Evolutionary conservation across 2,329 filamentous ascomycete genomes (phyloP).

Genomic region (Aspergillus proliferans): DNA sequence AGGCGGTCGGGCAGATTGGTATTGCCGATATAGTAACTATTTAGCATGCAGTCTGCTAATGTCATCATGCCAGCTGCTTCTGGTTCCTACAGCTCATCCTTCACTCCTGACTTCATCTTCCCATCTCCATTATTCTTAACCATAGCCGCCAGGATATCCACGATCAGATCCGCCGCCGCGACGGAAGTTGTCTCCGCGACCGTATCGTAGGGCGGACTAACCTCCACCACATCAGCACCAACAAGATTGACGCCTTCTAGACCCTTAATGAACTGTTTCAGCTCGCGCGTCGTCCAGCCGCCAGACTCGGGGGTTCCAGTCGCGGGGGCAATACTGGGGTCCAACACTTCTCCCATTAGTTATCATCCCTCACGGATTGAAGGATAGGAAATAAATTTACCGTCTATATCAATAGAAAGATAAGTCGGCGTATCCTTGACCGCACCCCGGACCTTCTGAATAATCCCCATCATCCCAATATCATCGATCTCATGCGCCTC

Average conservation of each 20-base stretch:
- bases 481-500: constrained; percentile 22
- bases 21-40: constrained; percentile 9
- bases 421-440: constrained; percentile 21
- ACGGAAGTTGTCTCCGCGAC: constrained; percentile 35
- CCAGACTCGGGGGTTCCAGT: constrained; percentile 22
- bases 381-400: not conserved
- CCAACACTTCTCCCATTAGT: constrained; percentile 13
- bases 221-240: constrained; percentile 29
- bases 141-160: constrained; percentile 25
- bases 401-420: constrained; percentile 29
- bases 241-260: constrained; percentile 15
- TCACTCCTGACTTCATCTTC: not conserved
- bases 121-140: constrained; percentile 10
- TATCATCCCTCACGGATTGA: not conserved
- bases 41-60: constrained; percentile 1
- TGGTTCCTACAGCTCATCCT: not conserved
- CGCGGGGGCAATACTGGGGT: constrained; percentile 28
- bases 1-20: constrained; percentile 10
- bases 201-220: constrained; percentile 39
- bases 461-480: constrained; percentile 17
- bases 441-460: constrained; percentile 11
- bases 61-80: not conserved
- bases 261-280: constrained; percentile 14
- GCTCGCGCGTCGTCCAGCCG: constrained; percentile 17
- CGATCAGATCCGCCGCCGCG: constrained; percentile 23